Base-by-base conservation (phyloP, 441 rosid genomes). In the Erodium texanum region DNA sequence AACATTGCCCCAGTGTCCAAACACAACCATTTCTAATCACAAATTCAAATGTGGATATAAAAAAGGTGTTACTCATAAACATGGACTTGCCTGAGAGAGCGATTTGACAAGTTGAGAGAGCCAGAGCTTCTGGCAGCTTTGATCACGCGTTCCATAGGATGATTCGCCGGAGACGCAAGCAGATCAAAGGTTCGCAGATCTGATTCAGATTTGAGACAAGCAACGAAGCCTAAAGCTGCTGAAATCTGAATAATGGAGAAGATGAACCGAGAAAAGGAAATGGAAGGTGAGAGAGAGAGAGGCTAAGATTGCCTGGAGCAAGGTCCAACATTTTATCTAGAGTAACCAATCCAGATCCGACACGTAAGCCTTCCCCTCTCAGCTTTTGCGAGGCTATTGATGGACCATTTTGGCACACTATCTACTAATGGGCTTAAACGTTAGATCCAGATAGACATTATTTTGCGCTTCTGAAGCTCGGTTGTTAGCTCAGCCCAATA, bases 21-120 rank as follows among this genome's bases (percentile, higher is more conserved):
- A 61, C 34, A 23, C 64, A 23, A 20, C 32, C 64, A 24, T 20
- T 61, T 10, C 12, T 3, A 23, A 61, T 3, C 14, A 61, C 32
- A 61, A 61, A 61, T 14, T 23, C 64, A 61, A 61, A 61, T 24
- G 64, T 23, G 2, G 34, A 11, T 14, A 61, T 1, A 61, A 23
- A 56, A 11, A 54, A 16, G 64, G 16, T 23, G n/a, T 2, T 24
- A 24, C 16, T 24, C 27, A 61, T 12, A 2, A 62, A 20, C 16
- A 50, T 68, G 45, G 67, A 81, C 69, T 75, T 75, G 76, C 98
- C 80, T 82, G 81, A 90, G 96, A 75, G 90, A 86, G 62, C 97
- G 95, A 79, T 93, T 90, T 22, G 98, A 93, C 27, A 89, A 85
- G 77, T 90, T 93, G 70, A 93, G 93, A 67, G 98, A 89, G 71